Evolutionary conservation across 73 alveolate species (phyloP).

Genomic region (Strombidium stylifer): DNA sequence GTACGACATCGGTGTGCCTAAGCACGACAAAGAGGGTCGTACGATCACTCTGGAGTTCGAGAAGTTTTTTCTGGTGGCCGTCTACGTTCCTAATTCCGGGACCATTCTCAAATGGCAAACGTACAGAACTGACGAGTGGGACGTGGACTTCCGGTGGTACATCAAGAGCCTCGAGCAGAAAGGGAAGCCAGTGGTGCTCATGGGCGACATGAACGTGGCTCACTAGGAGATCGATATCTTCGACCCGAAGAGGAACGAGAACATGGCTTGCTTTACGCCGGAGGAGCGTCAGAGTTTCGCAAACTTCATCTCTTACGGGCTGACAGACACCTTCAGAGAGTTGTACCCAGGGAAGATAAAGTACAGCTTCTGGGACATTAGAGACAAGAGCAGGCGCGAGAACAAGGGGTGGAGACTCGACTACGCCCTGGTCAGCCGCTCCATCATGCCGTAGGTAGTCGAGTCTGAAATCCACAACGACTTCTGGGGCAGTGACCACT

Average conservation of each 20-base stretch:
- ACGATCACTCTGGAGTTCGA: slow-evolving; percentile 90
- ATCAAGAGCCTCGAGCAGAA: slow-evolving; percentile 62
- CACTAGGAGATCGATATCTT: slow-evolving; percentile 86
- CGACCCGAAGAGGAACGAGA: slow-evolving; percentile 81
- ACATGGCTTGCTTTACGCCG: slow-evolving; percentile 82
- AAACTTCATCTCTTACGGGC: slow-evolving; percentile 59
- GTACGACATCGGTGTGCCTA: slow-evolving; percentile 72
- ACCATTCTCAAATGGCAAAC: slow-evolving; percentile 79
- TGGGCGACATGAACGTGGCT: slow-evolving; percentile 95
- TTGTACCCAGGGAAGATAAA: slow-evolving; percentile 76
- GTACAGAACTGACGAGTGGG: slow-evolving; percentile 93
- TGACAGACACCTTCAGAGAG: slow-evolving; percentile 87
- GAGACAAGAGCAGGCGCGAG: slow-evolving; percentile 66
- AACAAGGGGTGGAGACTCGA: slow-evolving; percentile 96
- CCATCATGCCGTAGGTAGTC: slow-evolving; percentile 25
- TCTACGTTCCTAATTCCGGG: slow-evolving; percentile 95
- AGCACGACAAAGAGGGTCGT: slow-evolving; percentile 95
- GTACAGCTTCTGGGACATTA: slow-evolving; percentile 80
- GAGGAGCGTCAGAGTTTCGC: slow-evolving; percentile 83
- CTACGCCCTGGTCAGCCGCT: slow-evolving; percentile 74
- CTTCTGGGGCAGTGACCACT: slow-evolving; percentile 82
- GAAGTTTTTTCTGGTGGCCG: slow-evolving; percentile 83
- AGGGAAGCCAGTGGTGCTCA: slow-evolving; percentile 71
- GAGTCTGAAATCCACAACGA: slow-evolving; percentile 70
- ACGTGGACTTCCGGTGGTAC: slow-evolving; percentile 80